Evolutionary conservation across 2,329 filamentous ascomycete species (phyloP), one percentile per base, ranked within the genome.

Genomic region (Ophiocordyceps camponoti-saundersi): DNA sequence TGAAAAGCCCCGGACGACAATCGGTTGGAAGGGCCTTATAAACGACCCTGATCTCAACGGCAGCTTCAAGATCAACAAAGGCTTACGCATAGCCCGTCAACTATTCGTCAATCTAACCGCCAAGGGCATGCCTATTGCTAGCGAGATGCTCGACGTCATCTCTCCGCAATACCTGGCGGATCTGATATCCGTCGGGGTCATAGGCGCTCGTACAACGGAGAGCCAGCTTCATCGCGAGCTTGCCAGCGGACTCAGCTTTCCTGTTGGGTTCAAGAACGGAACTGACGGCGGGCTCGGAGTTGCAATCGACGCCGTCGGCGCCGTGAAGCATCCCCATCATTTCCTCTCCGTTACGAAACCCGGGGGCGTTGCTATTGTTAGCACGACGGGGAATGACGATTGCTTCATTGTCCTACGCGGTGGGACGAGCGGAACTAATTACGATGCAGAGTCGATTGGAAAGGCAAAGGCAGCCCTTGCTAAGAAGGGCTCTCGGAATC

Each of bases 61-160:
- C 64, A 92, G 84, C 65, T 96, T 95, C 82, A 81, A 95, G 69
- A 96, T 98, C 70, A 96, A 96, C 75, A 96, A 96, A 73, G 92
- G 92, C 20, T 68, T 98, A 59, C 80, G 85, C 45, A 72, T 88
- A 48, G 85, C 87, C 48, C 77, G 92, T 55, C 81, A 96, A 65
- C 75, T 98, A 61, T 96, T 95, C 66, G 82, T 93, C 51, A 88
- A 96, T 62, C 71, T 98, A 55, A 96, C 90, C 0, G 73, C 78
- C 63, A 84, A 80, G 69, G 92, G 92, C 59, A 94, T 98, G 85
- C 92, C 92, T 29, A 81, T 98, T 57, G 92, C 90, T 42, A 90
- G 82, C 62, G 92, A 98, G 69, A 95, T 98, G 87, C 73, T 98
- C 51, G 92, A 98, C 63, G 95, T 92, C 46, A 95, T 96, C 63